Base-by-base conservation (phyloP, 2,329 filamentous ascomycete species). In the Aspergillus clavatus region DNA sequence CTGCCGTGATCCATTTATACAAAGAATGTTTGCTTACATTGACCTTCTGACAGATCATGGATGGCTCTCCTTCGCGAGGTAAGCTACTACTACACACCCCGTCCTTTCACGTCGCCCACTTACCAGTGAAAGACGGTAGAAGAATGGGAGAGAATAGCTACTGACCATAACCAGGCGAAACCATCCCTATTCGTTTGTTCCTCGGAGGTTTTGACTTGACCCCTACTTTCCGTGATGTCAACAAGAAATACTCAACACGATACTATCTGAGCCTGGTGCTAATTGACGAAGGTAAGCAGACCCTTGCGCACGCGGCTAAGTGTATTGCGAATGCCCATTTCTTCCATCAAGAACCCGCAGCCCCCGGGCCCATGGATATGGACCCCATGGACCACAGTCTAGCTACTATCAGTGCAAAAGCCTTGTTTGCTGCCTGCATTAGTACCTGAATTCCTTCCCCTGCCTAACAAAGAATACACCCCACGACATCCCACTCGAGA, bases 231-330 rank as follows among this genome's bases (percentile, higher is more conserved):
- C 87, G 93, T 51, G 93, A 98, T 68, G 94, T 98, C 57, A 98
- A 98, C 80, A 98, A 98, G 79, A 98, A 98, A 73, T 98, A 95
- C 71, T 97, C 91, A 21, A 97, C 91, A 28, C 80, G 93, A 61
- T 98, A 98, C 73, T 98, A 98, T 72, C 80, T 98, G 52, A 96
- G 90, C 66, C 74, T 98, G 51, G 93, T 98, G 18, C 78, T 96
- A 56, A 96, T 96, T 57, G 90, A 96, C 62, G 90, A 96, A 81
- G 88, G 88, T 87, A 71, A 56, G 46, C 28, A 29, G 35, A 26
- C 16, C 23, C 23, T 24, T 24, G 7, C 35, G 41, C 40, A 35
- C 40, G 39, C 40, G 24, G 33, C 28, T 41, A 21, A 37, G 28
- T 38, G 19, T 39, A 19, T 31, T 39, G 29, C 31, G 8, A 21